Conservation (phyloP, 2,329 filamentous ascomycete species). For the Cordyceps farinosa region DNA sequence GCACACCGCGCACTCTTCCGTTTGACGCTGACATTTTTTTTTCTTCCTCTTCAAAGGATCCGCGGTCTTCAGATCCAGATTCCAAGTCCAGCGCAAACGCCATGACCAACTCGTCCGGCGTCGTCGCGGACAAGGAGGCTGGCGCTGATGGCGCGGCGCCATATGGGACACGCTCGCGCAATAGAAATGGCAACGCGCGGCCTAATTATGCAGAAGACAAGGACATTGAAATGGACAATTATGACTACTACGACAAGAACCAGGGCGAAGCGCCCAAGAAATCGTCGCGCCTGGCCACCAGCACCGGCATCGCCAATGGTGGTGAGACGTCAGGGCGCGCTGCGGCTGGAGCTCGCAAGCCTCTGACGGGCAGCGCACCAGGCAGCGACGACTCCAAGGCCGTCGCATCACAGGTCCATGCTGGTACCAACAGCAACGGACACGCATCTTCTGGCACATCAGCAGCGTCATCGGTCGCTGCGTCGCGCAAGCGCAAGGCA, state of each 20-base stretch:
- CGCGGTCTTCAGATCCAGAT: constrained; percentile 33
- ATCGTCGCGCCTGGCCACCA: constrained; percentile 45
- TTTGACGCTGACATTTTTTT: constrained; percentile 17
- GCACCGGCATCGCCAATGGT: constrained; percentile 34
- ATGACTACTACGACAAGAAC: constrained; percentile 63
- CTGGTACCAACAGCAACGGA: constrained; percentile 24
- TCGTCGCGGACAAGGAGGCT: constrained; percentile 45
- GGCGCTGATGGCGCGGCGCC: constrained; percentile 56
- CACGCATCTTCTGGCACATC: constrained; percentile 37
- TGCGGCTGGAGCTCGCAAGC: constrained; percentile 40
- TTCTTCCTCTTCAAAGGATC: constrained; percentile 29
- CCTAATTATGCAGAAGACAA: constrained; percentile 94
- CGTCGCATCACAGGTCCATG: constrained; percentile 32
- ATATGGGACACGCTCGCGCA: constrained; percentile 92
- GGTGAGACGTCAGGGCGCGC: constrained; percentile 30
- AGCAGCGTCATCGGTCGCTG: constrained; percentile 46
- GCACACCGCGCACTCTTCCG: not conserved
- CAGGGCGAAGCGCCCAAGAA: constrained; percentile 55
- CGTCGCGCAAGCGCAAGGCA: constrained; percentile 84
- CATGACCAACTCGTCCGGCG: constrained; percentile 48
- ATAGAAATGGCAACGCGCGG: constrained; percentile 73
- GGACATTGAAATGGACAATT: constrained; percentile 81
- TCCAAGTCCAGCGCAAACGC: constrained; percentile 33
- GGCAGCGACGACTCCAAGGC: constrained; percentile 39
- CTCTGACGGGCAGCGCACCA: constrained; percentile 22